A percentile compares a stretch with the other conserved stretches of the same genome.
phyloP scores from a whole-genome alignment of 768 basidiomycete species.

The Hygrocybe coccinea region DNA sequence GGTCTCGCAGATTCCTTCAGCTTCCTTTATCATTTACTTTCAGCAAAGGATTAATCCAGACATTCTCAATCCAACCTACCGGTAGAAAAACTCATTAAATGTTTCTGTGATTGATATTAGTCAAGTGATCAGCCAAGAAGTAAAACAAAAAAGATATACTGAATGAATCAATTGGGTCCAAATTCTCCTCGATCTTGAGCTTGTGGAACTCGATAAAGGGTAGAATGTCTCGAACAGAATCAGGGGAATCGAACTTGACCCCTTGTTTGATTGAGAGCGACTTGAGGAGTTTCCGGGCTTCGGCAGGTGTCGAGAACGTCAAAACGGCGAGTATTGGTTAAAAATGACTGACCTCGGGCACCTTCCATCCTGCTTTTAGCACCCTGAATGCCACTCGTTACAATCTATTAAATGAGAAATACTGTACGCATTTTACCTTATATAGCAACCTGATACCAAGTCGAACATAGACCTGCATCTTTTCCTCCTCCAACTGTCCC shows the following conservation, averaged over 20 bases:
- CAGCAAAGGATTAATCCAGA: background rate
- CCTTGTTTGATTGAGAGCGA: slow-evolving; percentile 93
- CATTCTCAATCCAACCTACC: slow-evolving; percentile 32
- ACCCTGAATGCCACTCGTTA: slow-evolving; percentile 42
- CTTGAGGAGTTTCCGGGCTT: slow-evolving; percentile 79
- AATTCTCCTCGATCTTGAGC: slow-evolving; percentile 75
- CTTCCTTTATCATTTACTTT: slow-evolving; percentile 48
- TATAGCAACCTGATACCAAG: slow-evolving; percentile 90
- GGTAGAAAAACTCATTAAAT: slow-evolving; percentile 91
- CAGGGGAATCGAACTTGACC: slow-evolving; percentile 82
- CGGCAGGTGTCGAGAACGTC: slow-evolving; percentile 7
- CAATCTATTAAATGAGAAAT: background rate
- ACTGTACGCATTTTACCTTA: slow-evolving; percentile 43
- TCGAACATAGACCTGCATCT: slow-evolving; percentile 92
- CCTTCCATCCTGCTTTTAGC: slow-evolving; percentile 88
- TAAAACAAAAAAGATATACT: slow-evolving; percentile 47
- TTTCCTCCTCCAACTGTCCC: slow-evolving; percentile 93
- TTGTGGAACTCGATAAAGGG: slow-evolving; percentile 87
- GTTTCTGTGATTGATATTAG: slow-evolving; percentile 47
- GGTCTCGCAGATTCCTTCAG: slow-evolving; percentile 81
- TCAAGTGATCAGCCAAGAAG: slow-evolving; percentile 4
- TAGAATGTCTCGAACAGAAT: slow-evolving; percentile 79
- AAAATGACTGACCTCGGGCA: slow-evolving; percentile 54
- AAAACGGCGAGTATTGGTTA: background rate
- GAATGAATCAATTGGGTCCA: slow-evolving; percentile 78